Percentiles rank a stretch among this genome's conserved stretches.
Evolutionary conservation across 345 rosid genomes (phyloP).

Genomic region (Rhodamnia argentea): DNA sequence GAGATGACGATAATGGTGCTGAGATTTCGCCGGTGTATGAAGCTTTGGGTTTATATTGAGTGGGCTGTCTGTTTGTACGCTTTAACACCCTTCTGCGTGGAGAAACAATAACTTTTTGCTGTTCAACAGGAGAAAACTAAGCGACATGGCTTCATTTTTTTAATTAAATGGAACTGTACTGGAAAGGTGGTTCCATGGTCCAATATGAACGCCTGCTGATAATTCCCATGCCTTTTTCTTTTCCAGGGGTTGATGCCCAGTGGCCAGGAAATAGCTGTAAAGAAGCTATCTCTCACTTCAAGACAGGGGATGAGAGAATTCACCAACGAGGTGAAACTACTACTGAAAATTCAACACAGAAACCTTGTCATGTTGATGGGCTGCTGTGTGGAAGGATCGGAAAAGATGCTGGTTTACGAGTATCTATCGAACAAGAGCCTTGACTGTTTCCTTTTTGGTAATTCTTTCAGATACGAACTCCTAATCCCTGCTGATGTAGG

Average conservation of each 20-base stretch:
- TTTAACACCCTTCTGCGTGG: neutral
- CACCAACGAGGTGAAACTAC: constrained; percentile 59
- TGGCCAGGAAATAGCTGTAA: constrained; percentile 68
- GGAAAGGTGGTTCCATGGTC: neutral
- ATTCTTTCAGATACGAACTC: neutral
- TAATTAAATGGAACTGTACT: neutral
- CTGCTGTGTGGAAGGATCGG: constrained; percentile 59
- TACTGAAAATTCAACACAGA: constrained; percentile 63
- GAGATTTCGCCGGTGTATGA: neutral
- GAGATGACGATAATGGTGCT: neutral
- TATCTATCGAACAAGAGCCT: constrained; percentile 73
- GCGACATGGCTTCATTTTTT: neutral
- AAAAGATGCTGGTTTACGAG: constrained; percentile 77
- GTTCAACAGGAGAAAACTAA: neutral
- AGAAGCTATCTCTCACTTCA: constrained; percentile 47
- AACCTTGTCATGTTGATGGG: constrained; percentile 67
- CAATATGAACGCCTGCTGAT: neutral
- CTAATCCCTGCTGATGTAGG: neutral
- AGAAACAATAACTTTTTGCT: neutral
- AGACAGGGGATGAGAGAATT: constrained; percentile 69
- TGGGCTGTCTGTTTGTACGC: neutral
- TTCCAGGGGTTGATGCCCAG: constrained; percentile 47
- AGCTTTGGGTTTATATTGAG: neutral
- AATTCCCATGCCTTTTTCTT: neutral
- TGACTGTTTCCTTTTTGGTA: constrained; percentile 64